Base-by-base conservation (phyloP, 2,329 filamentous ascomycete species). In the Diaporthe sp. region DNA sequence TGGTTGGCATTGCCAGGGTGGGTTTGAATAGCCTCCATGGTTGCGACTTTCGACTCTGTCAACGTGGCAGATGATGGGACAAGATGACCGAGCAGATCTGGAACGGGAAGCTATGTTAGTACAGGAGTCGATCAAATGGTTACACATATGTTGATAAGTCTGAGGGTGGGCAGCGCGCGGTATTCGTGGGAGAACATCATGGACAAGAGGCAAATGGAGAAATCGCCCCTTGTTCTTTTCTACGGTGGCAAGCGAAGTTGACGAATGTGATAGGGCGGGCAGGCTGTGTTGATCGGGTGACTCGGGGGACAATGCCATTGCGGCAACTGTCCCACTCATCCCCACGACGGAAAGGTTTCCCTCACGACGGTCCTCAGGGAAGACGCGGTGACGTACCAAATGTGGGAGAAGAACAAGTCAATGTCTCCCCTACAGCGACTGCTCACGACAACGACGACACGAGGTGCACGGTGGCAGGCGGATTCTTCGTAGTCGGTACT, bases 361-460 rank as follows among this genome's bases (percentile, higher is more conserved):
- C 77, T 77, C 78, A 79, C 78, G 79, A 70, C 73, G 47, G 71
- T 73, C 69, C 39, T 66, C 39, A 70, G 74, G 73, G 74, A 59
- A 75, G 76, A 75, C 86, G 84, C 88, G 88, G 87, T 75, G 75
- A 76, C 71, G 73, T 92, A 92, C 91, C 89, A 87, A 90, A 84
- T 89, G 90, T 86, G 91, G 94, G 95, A 97, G 95, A 97, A 94
- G 88, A 95, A 97, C 95, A 97, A 98, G 84, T 93, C 85, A 98
- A 98, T 97, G 95, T 95, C 93, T 97, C 95, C 94, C 95, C 94
- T 87, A 86, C 85, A 85, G 82, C 78, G 77, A 76, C 81, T 84
- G 84, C 81, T 82, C 82, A 80, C 75, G 56, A 69, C 66, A 78
- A 72, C 56, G 50, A 75, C 56, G 70, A 69, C 68, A 66, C 68